These are phyloP conservation scores for Drechmeria coniospora DNA, from an alignment of 2,329 filamentous ascomycete species.

Conservation along the genomic window DNA sequence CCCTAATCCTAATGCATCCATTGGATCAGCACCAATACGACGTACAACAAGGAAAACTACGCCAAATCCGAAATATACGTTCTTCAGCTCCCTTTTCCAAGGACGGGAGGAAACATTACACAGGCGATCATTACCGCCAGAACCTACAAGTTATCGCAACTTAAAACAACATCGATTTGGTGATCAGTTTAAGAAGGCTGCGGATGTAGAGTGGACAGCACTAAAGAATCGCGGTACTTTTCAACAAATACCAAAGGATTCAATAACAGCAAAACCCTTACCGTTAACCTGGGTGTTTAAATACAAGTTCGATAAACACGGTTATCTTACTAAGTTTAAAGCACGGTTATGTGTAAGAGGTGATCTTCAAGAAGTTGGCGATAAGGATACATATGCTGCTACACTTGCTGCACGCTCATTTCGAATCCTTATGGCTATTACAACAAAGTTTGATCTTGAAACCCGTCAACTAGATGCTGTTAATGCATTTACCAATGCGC, in stretches of 20 bases:
- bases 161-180: conserved; percentile 1
- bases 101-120: conserved; percentile 1
- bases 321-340: conserved; percentile 2
- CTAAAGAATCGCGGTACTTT: conserved; percentile 1
- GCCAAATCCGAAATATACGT: no score
- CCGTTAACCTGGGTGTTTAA: conserved; percentile 3
- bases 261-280: neutral
- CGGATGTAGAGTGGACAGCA: neutral
- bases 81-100: no score
- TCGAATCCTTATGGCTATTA: conserved; percentile 2
- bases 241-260: neutral
- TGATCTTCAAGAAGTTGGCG: conserved; percentile 2
- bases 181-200: conserved; percentile 2
- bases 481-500: conserved; percentile 4
- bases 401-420: conserved; percentile 2
- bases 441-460: conserved; percentile 3
- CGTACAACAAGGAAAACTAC: no score
- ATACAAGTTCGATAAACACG: conserved; percentile 4
- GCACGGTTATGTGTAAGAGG: conserved; percentile 1
- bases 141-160: conserved; percentile 2
- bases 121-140: neutral
- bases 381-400: conserved; percentile 3
- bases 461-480: conserved; percentile 2
- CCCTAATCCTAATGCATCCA: no score
- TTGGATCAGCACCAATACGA: no score